Evolutionary conservation across 805 yeast genomes (phyloP), one percentile per base, ranked within the genome.

Genomic region (Candida nonsorbophila): DNA sequence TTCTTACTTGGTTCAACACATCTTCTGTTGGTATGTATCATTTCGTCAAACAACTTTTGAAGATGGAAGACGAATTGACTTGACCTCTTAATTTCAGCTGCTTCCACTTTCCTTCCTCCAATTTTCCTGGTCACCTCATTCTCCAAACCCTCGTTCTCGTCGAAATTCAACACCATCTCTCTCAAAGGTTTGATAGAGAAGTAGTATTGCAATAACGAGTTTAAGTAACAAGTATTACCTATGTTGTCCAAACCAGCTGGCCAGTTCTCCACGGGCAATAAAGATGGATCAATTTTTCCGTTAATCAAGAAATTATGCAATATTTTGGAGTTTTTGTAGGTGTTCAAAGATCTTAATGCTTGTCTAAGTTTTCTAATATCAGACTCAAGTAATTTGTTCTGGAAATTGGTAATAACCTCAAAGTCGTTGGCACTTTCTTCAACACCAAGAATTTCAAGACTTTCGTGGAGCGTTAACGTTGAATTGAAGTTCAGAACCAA

Each of bases 151-250:
- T 45, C 41, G 8, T 35, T 30, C 29, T 56, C 71, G 25, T 73
- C 64, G 42, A 83, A 87, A 2, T 62, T 44, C 30, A 84, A 42
- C 12, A 86, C 69, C 36, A 71, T 68, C 3, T 80, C 74, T 34
- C 97, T 68, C 22, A 92, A 61, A 0, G 96, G 97, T 32, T 75
- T 74, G 25, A 92, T 74, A 5, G 86, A 82, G 59, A 87, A 92
- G 53, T 86, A 90, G 47, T 82, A 90, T 50, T 90, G 98, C 23
- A 90, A 59, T 27, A 92, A 63, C 0, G 97, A 90, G 51, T 92
- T 90, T 53, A 92, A 64, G 44, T 88, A 88, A 55, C 98, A 92
- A 0, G 98, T 90, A 51, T 92, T 92, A 14, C 98, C 98, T 38
- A 87, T 88, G 50, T 92, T 92, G 54, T 82, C 84, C 47, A 92